phyloP scores from a whole-genome alignment of 1,284 basidiomycete species.

The Irpex rosettiformis region DNA sequence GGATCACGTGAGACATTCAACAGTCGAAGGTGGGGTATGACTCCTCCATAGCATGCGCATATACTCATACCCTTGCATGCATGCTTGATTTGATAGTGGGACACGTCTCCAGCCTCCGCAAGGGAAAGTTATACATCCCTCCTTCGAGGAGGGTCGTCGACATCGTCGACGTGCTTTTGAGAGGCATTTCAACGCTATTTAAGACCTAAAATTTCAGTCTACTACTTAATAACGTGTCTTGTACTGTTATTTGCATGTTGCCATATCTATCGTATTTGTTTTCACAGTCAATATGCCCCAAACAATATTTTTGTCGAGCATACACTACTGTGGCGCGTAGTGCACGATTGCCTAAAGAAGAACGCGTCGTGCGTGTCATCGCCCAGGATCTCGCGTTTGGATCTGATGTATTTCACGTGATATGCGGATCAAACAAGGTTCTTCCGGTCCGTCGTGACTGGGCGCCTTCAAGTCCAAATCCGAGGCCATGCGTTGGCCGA shows the following conservation, averaged over 20 bases:
- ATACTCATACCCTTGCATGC: slow-evolving; percentile 6
- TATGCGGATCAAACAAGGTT: not conserved
- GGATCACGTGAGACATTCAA: slow-evolving; percentile 35
- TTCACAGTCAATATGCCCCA: not conserved
- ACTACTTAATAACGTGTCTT: not conserved
- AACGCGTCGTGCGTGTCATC: slow-evolving; percentile 40
- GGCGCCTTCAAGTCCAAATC: not conserved
- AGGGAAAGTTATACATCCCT: slow-evolving; percentile 1
- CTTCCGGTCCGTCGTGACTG: not conserved
- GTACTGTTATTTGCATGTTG: not conserved
- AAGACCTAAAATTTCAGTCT: not conserved
- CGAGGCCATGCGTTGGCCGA: not conserved
- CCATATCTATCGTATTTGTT: not conserved
- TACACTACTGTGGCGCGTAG: slow-evolving; percentile 27
- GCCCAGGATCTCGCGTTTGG: slow-evolving; percentile 27
- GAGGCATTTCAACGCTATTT: not conserved
- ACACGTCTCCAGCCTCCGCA: not conserved
- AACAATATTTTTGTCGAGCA: slow-evolving; percentile 13
- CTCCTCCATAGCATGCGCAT: slow-evolving; percentile 13
- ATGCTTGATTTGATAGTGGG: slow-evolving; percentile 10
- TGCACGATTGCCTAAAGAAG: slow-evolving; percentile 34
- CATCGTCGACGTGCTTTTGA: slow-evolving; percentile 9
- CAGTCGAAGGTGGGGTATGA: slow-evolving; percentile 19
- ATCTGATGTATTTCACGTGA: slow-evolving; percentile 22
- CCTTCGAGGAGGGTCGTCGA: slow-evolving; percentile 6